A percentile compares a stretch with the other conserved stretches of the same genome.
phyloP scores from a whole-genome alignment of 768 basidiomycete species.

The Kondoa malvinella region DNA sequence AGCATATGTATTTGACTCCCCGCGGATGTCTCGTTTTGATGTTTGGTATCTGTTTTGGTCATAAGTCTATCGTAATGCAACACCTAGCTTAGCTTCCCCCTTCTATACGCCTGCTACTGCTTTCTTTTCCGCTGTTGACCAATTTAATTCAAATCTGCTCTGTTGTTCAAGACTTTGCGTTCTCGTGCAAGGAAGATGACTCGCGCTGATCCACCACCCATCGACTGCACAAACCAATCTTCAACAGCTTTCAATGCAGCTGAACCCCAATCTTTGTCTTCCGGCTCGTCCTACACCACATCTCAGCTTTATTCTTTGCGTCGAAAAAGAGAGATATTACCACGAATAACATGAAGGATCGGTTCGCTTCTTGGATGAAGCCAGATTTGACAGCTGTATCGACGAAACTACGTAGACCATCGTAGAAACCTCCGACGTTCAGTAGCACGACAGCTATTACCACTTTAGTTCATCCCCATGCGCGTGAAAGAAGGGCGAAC shows the following conservation, averaged over 20 bases:
- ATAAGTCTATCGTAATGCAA: too few species aligned
- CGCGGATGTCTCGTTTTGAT: too few species aligned
- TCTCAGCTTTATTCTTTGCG: background rate
- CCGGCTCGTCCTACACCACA: slow-evolving; percentile 36
- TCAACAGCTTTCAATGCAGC: slow-evolving; percentile 51
- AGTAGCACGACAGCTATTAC: slow-evolving; percentile 50
- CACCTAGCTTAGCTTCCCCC: background rate
- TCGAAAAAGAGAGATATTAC: slow-evolving; percentile 36
- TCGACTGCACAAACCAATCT: slow-evolving; percentile 36
- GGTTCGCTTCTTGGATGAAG: slow-evolving; percentile 48
- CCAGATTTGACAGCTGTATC: slow-evolving; percentile 48
- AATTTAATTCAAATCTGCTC: slow-evolving; percentile 49
- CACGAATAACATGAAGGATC: slow-evolving; percentile 51
- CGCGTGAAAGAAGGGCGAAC: slow-evolving; percentile 4
- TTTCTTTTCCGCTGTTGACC: slow-evolving; percentile 32
- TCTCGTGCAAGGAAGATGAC: background rate
- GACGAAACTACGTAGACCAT: slow-evolving; percentile 62
- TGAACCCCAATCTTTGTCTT: slow-evolving; percentile 57
- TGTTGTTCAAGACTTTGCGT: too few species aligned
- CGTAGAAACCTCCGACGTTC: slow-evolving; percentile 71
- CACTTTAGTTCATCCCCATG: background rate
- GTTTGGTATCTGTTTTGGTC: too few species aligned
- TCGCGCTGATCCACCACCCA: slow-evolving; percentile 13
- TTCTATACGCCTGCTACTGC: background rate
- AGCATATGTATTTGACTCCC: too few species aligned